Conservation (phyloP, 306 rosid species). For the Mucuna pruriens region DNA sequence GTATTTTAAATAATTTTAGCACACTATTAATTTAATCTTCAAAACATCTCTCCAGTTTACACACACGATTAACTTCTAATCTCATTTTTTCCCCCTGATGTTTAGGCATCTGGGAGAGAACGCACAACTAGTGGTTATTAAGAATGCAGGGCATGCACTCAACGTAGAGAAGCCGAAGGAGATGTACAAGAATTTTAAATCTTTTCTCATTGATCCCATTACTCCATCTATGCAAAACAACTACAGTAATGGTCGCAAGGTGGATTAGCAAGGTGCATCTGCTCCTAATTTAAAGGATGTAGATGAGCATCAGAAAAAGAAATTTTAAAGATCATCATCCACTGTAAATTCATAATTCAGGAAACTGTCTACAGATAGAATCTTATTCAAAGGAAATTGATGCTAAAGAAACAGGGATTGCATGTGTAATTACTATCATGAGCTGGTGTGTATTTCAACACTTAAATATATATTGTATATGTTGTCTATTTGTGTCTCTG, state of each 20-base stretch:
- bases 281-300: neutral
- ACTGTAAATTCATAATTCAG: neutral
- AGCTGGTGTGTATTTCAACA: neutral
- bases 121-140: slow-evolving; percentile 63
- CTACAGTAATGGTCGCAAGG: slow-evolving; percentile 55
- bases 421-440: neutral
- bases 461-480: neutral
- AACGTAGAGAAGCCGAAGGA: slow-evolving; percentile 81
- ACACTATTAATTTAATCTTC: neutral
- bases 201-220: slow-evolving; percentile 60
- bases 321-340: neutral
- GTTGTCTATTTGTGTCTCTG: too few species aligned
- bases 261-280: slow-evolving; percentile 47
- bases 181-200: slow-evolving; percentile 57
- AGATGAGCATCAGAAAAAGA: neutral
- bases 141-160: slow-evolving; percentile 89
- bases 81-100: neutral
- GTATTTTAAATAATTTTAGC: slow-evolving; percentile 29
- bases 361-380: neutral
- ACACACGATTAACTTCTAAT: neutral
- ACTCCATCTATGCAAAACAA: slow-evolving; percentile 42
- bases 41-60: neutral
- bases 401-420: neutral
- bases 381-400: slow-evolving; percentile 5
- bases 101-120: slow-evolving; percentile 78